Conservation (phyloP, 352 stramenopile species). For the Phytophthora litchii region DNA sequence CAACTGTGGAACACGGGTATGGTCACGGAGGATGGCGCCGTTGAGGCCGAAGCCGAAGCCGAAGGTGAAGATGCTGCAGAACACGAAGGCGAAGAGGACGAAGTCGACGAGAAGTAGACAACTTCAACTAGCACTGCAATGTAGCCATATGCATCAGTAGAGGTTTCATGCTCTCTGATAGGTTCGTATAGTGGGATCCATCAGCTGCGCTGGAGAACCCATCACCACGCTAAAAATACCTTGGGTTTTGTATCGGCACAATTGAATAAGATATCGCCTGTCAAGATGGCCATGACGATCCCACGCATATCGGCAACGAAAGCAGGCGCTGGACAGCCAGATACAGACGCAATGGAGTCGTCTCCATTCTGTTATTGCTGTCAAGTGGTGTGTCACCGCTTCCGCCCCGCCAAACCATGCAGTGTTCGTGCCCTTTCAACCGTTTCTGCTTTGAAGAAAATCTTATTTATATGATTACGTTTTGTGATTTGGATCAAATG, state of each 20-base stretch:
- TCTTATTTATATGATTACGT: conserved; percentile 11
- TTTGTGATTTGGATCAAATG: conserved; percentile 1
- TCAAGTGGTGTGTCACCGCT: conserved; percentile 47
- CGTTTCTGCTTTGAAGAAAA: conserved; percentile 7
- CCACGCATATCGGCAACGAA: conserved; percentile 10
- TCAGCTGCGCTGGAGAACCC: conserved; percentile 13
- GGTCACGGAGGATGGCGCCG: conserved; percentile 67
- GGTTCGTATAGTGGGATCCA: conserved; percentile 2
- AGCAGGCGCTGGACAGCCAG: neutral
- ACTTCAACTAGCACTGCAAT: conserved; percentile 5
- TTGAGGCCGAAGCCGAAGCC: conserved; percentile 46
- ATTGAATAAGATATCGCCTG: conserved; percentile 29
- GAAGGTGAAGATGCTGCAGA: conserved; percentile 52
- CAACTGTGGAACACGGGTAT: conserved; percentile 76
- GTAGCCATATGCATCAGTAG: conserved; percentile 28
- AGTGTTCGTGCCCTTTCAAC: conserved; percentile 35
- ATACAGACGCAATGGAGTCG: conserved; percentile 1
- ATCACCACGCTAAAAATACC: conserved; percentile 33
- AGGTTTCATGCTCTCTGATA: conserved; percentile 20
- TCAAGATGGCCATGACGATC: conserved; percentile 20
- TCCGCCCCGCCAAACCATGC: conserved; percentile 44
- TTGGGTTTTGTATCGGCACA: conserved; percentile 4
- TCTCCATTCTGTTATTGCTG: conserved; percentile 46
- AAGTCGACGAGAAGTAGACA: conserved; percentile 36
- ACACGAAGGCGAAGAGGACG: conserved; percentile 38